Conservation (phyloP, 2,329 filamentous ascomycete genomes). For the Fusarium nygamai region DNA sequence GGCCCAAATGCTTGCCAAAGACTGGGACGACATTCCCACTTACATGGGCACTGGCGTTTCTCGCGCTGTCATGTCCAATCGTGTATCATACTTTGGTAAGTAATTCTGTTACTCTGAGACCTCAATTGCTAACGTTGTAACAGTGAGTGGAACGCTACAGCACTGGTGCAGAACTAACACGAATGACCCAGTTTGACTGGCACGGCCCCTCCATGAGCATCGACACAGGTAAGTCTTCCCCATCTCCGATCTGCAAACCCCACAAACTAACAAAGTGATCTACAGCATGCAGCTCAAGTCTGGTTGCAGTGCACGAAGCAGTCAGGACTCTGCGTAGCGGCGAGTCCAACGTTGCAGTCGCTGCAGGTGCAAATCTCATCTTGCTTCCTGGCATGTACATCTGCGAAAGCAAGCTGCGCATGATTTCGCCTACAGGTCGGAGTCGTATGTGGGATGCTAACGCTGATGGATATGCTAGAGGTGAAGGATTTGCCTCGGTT, state of each 20-base stretch:
- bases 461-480: conserved; percentile 26
- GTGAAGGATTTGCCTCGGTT: conserved; percentile 19
- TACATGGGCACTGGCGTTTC: conserved; percentile 12
- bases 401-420: conserved; percentile 1
- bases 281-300: conserved; percentile 7
- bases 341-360: conserved; percentile 18
- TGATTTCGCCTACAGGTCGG: conserved; percentile 6
- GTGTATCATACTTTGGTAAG: conserved; percentile 12
- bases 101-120: accelerated
- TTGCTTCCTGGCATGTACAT: conserved; percentile 17
- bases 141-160: not conserved
- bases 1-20: conserved; percentile 11
- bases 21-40: not conserved
- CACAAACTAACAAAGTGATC: not conserved
- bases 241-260: not conserved
- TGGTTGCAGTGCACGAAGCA: conserved; percentile 24
- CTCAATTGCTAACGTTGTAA: not conserved
- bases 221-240: conserved; percentile 10
- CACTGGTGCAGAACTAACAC: not conserved
- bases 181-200: conserved; percentile 4
- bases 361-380: conserved; percentile 15
- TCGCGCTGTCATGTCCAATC: conserved; percentile 25
- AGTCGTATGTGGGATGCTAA: conserved; percentile 19
- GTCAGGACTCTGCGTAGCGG: conserved; percentile 6
- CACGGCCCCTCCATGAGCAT: conserved; percentile 18